A percentile compares a stretch with the other conserved stretches of the same genome.
These are phyloP conservation scores for Cicer yamashitae DNA, from an alignment of 306 rosid species.

Conservation along the genomic window DNA sequence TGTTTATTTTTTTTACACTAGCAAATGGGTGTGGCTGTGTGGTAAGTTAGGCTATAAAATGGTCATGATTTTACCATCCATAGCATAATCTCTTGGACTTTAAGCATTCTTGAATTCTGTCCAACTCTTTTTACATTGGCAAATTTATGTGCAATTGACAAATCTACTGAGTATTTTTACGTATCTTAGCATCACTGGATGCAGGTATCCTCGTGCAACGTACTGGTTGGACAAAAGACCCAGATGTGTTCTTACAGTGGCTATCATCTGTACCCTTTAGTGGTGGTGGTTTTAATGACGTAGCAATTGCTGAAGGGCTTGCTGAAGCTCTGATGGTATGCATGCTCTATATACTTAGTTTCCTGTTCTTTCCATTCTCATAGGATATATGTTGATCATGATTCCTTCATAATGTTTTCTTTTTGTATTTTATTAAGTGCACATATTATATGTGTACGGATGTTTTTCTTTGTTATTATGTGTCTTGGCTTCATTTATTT, in stretches of 20 bases:
- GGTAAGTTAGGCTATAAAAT: not conserved
- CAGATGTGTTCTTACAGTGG: slow-evolving; percentile 76
- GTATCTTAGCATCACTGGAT: slow-evolving; percentile 42
- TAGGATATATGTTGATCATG: slow-evolving; percentile 25
- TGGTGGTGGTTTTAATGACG: slow-evolving; percentile 94
- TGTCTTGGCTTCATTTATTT: slow-evolving; percentile 5
- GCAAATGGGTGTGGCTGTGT: not conserved
- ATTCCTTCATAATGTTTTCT: slow-evolving; percentile 28
- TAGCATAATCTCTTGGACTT: slow-evolving; percentile 19
- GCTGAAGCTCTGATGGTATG: slow-evolving; percentile 93
- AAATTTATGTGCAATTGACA: slow-evolving; percentile 36
- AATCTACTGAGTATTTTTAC: slow-evolving; percentile 28
- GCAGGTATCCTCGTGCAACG: slow-evolving; percentile 85
- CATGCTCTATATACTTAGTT: slow-evolving; percentile 11
- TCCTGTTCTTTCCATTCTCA: slow-evolving; percentile 38
- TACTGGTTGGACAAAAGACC: slow-evolving; percentile 92
- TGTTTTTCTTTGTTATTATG: not conserved
- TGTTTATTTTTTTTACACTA: slow-evolving; percentile 26
- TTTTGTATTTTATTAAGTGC: slow-evolving; percentile 1
- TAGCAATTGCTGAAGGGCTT: slow-evolving; percentile 98
- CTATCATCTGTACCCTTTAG: slow-evolving; percentile 76
- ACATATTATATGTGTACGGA: not conserved
- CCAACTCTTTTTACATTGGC: slow-evolving; percentile 18
- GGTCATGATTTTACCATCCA: not conserved
- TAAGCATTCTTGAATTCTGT: slow-evolving; percentile 30